Base-by-base conservation (phyloP, 164 flowering plant genomes). In the Santalum album region DNA sequence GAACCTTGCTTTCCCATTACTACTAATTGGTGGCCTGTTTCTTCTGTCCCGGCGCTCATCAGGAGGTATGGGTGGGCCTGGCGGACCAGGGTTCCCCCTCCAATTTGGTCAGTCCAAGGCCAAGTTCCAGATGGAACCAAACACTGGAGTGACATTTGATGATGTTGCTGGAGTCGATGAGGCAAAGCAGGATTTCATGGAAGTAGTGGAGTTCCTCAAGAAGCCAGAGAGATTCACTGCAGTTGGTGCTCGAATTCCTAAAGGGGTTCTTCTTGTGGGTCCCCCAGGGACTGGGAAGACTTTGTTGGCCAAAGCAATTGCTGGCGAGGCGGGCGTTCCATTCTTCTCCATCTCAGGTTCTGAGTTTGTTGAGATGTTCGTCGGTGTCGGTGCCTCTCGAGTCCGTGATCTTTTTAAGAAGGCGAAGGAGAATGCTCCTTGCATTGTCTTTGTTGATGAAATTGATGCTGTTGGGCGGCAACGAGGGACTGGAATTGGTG, bases 141-240 rank as follows among this genome's bases (percentile, higher is more conserved):
- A 86, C 69, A 88, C 96, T 44, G 96, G 96, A 19, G 90, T 88
- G 44, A 88, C 96, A 26, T 88, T 88, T 69, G 94, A 82, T 71
- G 96, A 88, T 70, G 96, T 83, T 70, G 96, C 96, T 68, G 96
- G 96, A 55, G 96, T 89, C 23, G 96, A 89, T 65, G 96, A 89
- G 69, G 96, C 96, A 25, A 89, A 85, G 62, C 94, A 86, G 65
- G 96, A 88, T 64, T 88, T 88, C 60, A 75, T 86, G 88, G 96
- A 88, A 72, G 94, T 88, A 29, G 96, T 88, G 46, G 96, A 88
- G 73, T 88, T 88, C 55, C 60, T 88, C 60, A 88, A 86, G 79
- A 88, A 82, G 65, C 96, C 96, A 12, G 96, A 85, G 67, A 81
- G 94, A 69, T 88, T 88, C 49, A 45, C 49, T 6, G 49, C 49